Conservation (phyloP, 495 filamentous ascomycete genomes). For the Talaromyces stipitatus region DNA sequence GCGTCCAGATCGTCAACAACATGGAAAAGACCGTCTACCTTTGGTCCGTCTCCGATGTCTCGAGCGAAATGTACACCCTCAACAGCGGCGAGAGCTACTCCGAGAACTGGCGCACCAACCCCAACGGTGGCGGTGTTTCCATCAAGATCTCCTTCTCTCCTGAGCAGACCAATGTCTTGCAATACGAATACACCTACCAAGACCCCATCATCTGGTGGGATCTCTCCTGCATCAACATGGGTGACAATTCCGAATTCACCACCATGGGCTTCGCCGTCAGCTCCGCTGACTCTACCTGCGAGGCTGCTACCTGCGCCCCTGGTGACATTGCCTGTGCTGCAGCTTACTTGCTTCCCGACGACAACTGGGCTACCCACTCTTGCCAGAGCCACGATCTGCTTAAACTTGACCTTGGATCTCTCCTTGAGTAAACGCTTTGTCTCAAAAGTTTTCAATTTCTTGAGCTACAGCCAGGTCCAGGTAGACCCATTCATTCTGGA, state of each 20-base stretch:
- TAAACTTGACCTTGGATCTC: conserved; percentile 21
- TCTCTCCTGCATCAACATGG: conserved; percentile 37
- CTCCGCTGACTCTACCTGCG: conserved; percentile 25
- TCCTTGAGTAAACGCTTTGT: neutral
- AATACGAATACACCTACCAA: conserved; percentile 39
- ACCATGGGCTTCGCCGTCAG: conserved; percentile 32
- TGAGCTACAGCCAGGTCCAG: neutral
- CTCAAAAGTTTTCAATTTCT: neutral
- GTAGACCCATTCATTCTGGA: neutral
- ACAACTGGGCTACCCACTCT: conserved; percentile 39
- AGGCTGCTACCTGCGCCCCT: conserved; percentile 28
- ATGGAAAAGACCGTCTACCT: conserved; percentile 30
- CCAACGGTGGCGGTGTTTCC: conserved; percentile 37
- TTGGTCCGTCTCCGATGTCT: conserved; percentile 31
- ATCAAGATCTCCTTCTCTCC: conserved; percentile 37
- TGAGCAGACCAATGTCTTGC: conserved; percentile 30
- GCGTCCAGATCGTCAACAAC: conserved; percentile 32
- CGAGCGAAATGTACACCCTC: conserved; percentile 33
- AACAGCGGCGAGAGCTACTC: conserved; percentile 26
- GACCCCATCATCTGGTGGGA: conserved; percentile 37
- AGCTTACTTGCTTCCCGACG: conserved; percentile 34
- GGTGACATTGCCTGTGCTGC: conserved; percentile 29
- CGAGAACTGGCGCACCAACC: conserved; percentile 29
- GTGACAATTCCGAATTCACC: conserved; percentile 28
- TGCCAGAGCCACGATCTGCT: conserved; percentile 36